Evolutionary conservation across 2,329 filamentous ascomycete genomes (phyloP), one percentile per base, ranked within the genome.

Genomic region (Zalaria sp.): DNA sequence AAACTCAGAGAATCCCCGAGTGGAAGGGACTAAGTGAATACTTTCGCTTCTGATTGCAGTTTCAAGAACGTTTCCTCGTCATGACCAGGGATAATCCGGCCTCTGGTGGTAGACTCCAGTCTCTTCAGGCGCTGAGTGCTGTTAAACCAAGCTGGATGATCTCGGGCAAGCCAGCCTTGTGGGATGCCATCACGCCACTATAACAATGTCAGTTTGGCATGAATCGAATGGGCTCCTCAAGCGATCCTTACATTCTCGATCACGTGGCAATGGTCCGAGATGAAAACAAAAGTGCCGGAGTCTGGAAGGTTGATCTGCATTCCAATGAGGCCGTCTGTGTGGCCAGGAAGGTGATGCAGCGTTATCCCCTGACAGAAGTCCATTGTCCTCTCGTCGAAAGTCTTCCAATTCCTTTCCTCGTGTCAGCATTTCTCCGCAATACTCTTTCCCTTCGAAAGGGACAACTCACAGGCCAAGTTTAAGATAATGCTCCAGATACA

Each of bases 241-340:
- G 27, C 25, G 25, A 8, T 39, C 44, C 55, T 44, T 40, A 53
- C 54, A 39, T 59, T 59, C 44, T 59, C 56, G 34, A 59, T 59
- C 5, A 59, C 57, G 43, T 60, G 57, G 46, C 55, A 60, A 39
- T 59, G 56, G 40, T 59, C 57, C 26, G 47, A 52, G 27, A 57
- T 55, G 48, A 59, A 59, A 27, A 60, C 43, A 44, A 53, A 56
- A 1, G 57, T 58, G 10, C 56, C 57, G 36, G 46, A 54, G 7
- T 59, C 51, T 2, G 48, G 52, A 43, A 60, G 46, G 46, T 60
- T 59, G 46, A 59, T 55, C 42, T 59, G 57, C 56, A 59, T 57
- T 11, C 55, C 56, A 35, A 58, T 53, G 34, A 59, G 42, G 27
- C 57, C 56, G 35, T 59, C 56, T 3, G 57, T 60, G 43, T 60